These are phyloP conservation scores for Talaromyces thailandensis DNA, from an alignment of 495 filamentous ascomycete species.

Conservation along the genomic window DNA sequence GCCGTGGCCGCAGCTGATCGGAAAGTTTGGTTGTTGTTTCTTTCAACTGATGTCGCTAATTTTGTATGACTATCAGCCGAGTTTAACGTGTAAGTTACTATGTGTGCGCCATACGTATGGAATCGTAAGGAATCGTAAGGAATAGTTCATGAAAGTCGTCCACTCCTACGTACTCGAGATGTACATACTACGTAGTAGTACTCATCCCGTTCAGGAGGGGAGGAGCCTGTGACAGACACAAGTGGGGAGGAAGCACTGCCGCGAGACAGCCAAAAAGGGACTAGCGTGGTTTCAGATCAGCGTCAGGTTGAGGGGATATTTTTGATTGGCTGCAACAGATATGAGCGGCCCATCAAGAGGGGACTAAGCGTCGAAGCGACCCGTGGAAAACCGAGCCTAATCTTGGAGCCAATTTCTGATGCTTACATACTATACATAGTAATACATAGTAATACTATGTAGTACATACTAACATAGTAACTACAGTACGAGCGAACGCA, in stretches of 20 bases:
- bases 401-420: background rate
- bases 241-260: background rate
- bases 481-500: background rate
- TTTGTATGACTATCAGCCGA: background rate
- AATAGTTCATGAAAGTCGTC: background rate
- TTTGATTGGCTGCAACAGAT: background rate
- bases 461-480: too few species aligned
- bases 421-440: too few species aligned
- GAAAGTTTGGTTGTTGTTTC: background rate
- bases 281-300: slow-evolving; percentile 7
- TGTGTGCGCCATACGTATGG: background rate
- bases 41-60: background rate
- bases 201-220: background rate
- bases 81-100: background rate
- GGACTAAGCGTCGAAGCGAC: background rate
- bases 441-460: too few species aligned
- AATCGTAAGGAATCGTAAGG: background rate
- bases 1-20: background rate
- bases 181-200: too few species aligned
- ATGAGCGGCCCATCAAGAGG: background rate
- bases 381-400: background rate
- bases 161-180: background rate
- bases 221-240: background rate
- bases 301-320: background rate
- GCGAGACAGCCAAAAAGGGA: background rate